Evolutionary conservation across 306 rosid species (phyloP).

Genomic region (Purshia tridentata): DNA sequence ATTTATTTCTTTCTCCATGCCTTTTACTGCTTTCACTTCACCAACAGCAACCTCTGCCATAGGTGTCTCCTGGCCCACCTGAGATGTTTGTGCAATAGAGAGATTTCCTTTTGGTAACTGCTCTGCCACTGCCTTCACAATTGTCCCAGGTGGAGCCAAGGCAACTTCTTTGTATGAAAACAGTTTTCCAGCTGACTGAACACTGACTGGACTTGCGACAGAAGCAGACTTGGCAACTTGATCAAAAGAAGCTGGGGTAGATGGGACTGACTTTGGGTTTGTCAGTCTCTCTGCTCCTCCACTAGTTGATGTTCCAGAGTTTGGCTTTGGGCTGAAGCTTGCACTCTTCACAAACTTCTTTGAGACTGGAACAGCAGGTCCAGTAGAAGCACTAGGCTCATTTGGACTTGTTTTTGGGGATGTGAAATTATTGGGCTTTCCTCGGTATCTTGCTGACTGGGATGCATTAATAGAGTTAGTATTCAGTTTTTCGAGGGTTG

Average conservation of each 20-base stretch:
- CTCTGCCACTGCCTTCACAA: constrained; percentile 87
- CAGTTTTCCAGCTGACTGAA: constrained; percentile 75
- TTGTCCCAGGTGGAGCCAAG: constrained; percentile 93
- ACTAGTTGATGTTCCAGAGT: constrained; percentile 31
- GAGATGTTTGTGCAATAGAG: constrained; percentile 40
- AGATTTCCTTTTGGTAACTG: constrained; percentile 56
- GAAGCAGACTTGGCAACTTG: constrained; percentile 55
- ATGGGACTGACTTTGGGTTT: constrained; percentile 73
- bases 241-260: constrained; percentile 57
- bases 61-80: constrained; percentile 34
- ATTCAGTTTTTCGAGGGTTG: constrained; percentile 82
- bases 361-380: constrained; percentile 45
- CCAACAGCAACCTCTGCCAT: constrained; percentile 33
- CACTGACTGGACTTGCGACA: constrained; percentile 42
- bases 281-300: constrained; percentile 48
- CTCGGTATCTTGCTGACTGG: constrained; percentile 66
- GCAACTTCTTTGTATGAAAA: constrained; percentile 99
- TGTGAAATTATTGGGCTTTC: constrained; percentile 56
- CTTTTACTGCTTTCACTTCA: constrained; percentile 35
- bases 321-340: constrained; percentile 77
- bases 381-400: constrained; percentile 51
- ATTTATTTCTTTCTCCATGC: constrained; percentile 34
- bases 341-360: constrained; percentile 70
- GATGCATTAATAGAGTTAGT: constrained; percentile 69
- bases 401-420: constrained; percentile 55